phyloP scores from a whole-genome alignment of 2,329 filamentous ascomycete species.

The Ascosphaera acerosa region DNA sequence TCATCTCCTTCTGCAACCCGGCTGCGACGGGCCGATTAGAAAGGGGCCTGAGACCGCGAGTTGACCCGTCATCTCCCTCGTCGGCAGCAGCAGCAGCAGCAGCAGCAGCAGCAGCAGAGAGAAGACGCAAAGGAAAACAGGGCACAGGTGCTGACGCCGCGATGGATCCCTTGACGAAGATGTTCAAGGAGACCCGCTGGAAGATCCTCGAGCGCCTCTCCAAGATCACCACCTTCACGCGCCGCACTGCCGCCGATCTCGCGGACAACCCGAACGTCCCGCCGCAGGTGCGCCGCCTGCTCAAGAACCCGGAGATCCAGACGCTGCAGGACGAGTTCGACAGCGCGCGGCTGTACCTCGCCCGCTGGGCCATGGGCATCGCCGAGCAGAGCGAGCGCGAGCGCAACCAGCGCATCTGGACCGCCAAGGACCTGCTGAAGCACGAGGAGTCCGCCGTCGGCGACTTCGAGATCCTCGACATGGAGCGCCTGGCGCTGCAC shows the following conservation, averaged over 20 bases:
- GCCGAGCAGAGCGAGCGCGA: constrained; percentile 90
- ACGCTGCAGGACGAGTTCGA: constrained; percentile 93
- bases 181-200: constrained; percentile 87
- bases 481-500: constrained; percentile 46
- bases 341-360: constrained; percentile 78
- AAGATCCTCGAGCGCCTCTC: constrained; percentile 91
- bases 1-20: constrained; percentile 42
- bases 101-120: constrained; percentile 15
- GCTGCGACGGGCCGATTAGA: constrained; percentile 18
- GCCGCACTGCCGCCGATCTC: constrained; percentile 74
- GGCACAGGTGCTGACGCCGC: constrained; percentile 31
- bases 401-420: constrained; percentile 69
- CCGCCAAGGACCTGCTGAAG: constrained; percentile 71
- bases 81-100: constrained; percentile 14
- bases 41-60: constrained; percentile 9
- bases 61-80: too few relatives aligned
- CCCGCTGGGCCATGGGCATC: constrained; percentile 95
- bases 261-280: constrained; percentile 79
- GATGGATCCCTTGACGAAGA: constrained; percentile 85
- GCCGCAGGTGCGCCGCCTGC: constrained; percentile 58
- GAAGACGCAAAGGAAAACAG: constrained; percentile 3
- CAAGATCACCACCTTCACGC: constrained; percentile 88
- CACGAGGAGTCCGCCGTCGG: constrained; percentile 88
- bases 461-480: constrained; percentile 80
- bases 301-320: constrained; percentile 83